These are phyloP conservation scores for Ogataea haglerorum DNA, from an alignment of 805 yeast species.

Conservation along the genomic window DNA sequence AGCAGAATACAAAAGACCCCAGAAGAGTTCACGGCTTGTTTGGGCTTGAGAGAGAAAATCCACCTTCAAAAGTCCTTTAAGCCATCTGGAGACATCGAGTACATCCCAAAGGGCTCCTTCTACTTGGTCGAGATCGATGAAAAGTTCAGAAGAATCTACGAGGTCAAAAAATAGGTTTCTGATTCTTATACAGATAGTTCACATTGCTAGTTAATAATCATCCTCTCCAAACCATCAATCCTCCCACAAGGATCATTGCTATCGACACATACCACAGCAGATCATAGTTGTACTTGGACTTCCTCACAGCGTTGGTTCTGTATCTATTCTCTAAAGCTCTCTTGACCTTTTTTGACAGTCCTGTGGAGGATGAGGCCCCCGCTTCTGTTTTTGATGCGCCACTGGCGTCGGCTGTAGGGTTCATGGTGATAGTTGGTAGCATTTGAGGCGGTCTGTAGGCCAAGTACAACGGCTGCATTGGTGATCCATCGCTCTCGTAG, in stretches of 20 bases:
- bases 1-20: slow-evolving; percentile 70
- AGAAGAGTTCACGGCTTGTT: slow-evolving; percentile 73
- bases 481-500: slow-evolving; percentile 74
- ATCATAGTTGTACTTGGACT: slow-evolving; percentile 38
- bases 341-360: slow-evolving; percentile 45
- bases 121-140: slow-evolving; percentile 84
- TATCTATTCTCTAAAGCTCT: slow-evolving; percentile 77
- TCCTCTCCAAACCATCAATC: slow-evolving; percentile 25
- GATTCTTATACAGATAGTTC: slow-evolving; percentile 1
- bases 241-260: slow-evolving; percentile 36
- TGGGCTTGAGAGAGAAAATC: slow-evolving; percentile 82
- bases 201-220: slow-evolving; percentile 7
- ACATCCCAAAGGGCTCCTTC: slow-evolving; percentile 71
- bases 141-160: slow-evolving; percentile 80
- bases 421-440: slow-evolving; percentile 90
- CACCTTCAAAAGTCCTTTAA: slow-evolving; percentile 75
- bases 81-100: slow-evolving; percentile 78
- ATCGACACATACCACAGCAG: slow-evolving; percentile 55
- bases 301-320: slow-evolving; percentile 67
- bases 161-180: slow-evolving; percentile 50
- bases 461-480: slow-evolving; percentile 82
- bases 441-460: slow-evolving; percentile 93
- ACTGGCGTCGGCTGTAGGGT: slow-evolving; percentile 58
- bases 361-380: slow-evolving; percentile 29
- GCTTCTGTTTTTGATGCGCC: slow-evolving; percentile 31